Evolutionary conservation across 139 green algal genomes (phyloP).

Genomic region (Picochlorum sp.): DNA sequence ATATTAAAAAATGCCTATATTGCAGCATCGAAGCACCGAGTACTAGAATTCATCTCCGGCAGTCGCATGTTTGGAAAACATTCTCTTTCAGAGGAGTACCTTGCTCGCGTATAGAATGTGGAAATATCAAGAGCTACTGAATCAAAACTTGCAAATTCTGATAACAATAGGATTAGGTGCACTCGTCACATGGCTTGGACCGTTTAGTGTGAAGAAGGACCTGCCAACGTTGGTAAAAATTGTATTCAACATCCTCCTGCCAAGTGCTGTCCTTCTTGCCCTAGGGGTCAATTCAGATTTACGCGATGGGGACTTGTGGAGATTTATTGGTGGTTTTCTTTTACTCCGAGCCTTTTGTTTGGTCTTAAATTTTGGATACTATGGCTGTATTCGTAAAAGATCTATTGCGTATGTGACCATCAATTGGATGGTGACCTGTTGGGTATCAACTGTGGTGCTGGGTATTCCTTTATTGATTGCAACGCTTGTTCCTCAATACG

Average conservation of each 20-base stretch:
- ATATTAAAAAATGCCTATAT: too few relatives aligned
- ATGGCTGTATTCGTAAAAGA: neutral
- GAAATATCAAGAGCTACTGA: slow-evolving; percentile 18
- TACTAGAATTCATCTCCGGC: too few relatives aligned
- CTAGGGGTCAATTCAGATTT: slow-evolving; percentile 26
- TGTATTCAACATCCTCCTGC: slow-evolving; percentile 20
- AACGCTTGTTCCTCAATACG: slow-evolving; percentile 18
- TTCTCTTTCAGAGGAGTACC: too few relatives aligned
- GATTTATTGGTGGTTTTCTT: slow-evolving; percentile 33
- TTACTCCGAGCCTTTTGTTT: slow-evolving; percentile 11
- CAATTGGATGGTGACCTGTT: slow-evolving; percentile 24
- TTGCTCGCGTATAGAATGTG: neutral
- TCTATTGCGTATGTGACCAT: slow-evolving; percentile 17
- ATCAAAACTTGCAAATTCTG: slow-evolving; percentile 27
- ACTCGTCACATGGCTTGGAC: neutral
- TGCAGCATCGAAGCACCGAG: too few relatives aligned
- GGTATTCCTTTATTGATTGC: slow-evolving; percentile 22
- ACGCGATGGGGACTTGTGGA: slow-evolving; percentile 22
- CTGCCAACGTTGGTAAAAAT: slow-evolving; percentile 15
- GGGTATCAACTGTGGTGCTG: slow-evolving; percentile 34
- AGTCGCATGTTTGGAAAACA: too few relatives aligned
- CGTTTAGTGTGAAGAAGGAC: slow-evolving; percentile 7
- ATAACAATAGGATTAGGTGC: slow-evolving; percentile 8
- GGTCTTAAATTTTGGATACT: neutral
- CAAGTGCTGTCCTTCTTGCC: slow-evolving; percentile 6